Evolutionary conservation across 2,329 filamentous ascomycete species (phyloP), one percentile per base, ranked within the genome.

Genomic region (Phoma sp.): DNA sequence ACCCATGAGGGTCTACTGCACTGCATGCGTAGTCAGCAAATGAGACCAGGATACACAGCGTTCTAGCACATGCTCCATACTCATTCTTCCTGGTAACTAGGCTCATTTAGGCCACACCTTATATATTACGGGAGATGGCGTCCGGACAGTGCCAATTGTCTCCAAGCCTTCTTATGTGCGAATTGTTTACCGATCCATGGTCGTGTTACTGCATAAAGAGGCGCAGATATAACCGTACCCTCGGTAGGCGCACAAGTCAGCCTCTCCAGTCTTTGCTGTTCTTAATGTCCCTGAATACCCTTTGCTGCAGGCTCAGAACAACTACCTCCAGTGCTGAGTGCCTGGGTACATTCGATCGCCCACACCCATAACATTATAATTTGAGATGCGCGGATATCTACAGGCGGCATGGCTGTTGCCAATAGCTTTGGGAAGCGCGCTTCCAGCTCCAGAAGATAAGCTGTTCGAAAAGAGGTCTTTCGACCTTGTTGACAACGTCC

Each of bases 401-500:
- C 42, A 46, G n/a, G 42, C 21, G 14, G 36, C 15, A 28, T 52
- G 48, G 17, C 42, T 52, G 11, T 12, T 52, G 34, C 48, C 48
- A 17, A 14, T 52, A 14, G 42, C 34, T n/a, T 14, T 52, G 21
- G 36, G 48, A 11, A 34, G 21, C 23, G 42, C 34, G 2, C 28
- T 52, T 4, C 42, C 48, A 4, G 10, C 28, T 9, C 48, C 34
- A 9, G 32, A 52, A 0, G 39, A 29, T 10, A 23, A 20, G 11
- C 15, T 46, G 5, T 28, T 52, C 4, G 42, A 40, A 9, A 46
- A 28, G 20, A 46, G 48, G 15, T 43, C 40, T 21, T 52, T 52
- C 14, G 42, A 52, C 17, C 28, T 52, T 18, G 42, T 40, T n/a
- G 40, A 40, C 6, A 46, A 36, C 4, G 32, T 40, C 5, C 28